A percentile compares a stretch with the other conserved stretches of the same genome.
Conservation (phyloP, 177 flowering plant genomes). For the Telopea speciosissima region DNA sequence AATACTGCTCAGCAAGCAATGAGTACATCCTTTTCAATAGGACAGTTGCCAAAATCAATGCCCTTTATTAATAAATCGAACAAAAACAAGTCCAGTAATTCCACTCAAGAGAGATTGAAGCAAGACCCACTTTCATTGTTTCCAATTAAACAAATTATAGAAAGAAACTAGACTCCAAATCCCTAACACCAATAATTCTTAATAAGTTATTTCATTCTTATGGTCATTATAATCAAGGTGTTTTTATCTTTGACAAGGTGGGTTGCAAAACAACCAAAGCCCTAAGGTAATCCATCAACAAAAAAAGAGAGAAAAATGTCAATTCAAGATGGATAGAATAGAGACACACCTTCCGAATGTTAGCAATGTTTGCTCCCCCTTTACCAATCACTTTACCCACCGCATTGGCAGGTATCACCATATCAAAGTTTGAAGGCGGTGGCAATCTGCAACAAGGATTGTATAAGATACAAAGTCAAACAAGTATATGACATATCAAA, state of each 20-base stretch:
- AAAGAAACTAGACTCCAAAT: no score
- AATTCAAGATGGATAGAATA: background rate
- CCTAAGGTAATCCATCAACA: conserved; percentile 5
- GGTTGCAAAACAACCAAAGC: background rate
- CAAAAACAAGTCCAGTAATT: background rate
- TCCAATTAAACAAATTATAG: no score
- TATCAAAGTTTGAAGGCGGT: conserved; percentile 55
- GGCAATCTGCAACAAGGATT: conserved; percentile 40
- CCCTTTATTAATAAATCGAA: conserved; percentile 3
- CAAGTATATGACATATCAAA: background rate
- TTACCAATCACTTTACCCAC: conserved; percentile 95
- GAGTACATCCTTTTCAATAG: background rate
- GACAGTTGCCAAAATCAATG: background rate
- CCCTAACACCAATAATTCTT: no score
- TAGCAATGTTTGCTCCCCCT: conserved; percentile 76
- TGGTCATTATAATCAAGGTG: no score
- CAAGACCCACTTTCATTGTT: conserved; percentile 42
- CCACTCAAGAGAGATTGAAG: background rate
- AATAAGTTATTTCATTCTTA: no score
- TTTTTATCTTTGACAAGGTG: background rate
- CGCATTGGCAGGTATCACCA: conserved; percentile 79
- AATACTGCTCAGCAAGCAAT: background rate
- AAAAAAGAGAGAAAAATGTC: no score
- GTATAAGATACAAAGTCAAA: background rate
- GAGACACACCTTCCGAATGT: conserved; percentile 66